Conservation (phyloP, 2,329 filamentous ascomycete genomes). For the Epicoccum sorghinum region DNA sequence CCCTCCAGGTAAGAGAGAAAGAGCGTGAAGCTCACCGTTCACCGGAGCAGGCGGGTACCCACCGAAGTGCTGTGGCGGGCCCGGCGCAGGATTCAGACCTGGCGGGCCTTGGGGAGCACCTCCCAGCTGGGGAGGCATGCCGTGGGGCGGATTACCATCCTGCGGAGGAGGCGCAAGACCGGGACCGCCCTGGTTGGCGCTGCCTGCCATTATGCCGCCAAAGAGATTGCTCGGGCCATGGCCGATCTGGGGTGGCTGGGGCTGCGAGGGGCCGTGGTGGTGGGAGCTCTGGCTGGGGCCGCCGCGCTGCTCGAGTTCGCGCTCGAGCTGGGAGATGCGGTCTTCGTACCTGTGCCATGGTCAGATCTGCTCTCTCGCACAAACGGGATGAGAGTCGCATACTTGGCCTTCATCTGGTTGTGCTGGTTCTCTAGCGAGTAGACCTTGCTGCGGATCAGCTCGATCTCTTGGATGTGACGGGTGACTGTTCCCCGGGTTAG, state of each 20-base stretch:
- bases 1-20: conserved; percentile 8
- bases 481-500: conserved; percentile 65
- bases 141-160: conserved; percentile 64
- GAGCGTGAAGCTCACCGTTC: conserved; percentile 59
- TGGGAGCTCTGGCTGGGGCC: conserved; percentile 71
- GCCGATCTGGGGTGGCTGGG: conserved; percentile 82
- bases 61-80: conserved; percentile 73
- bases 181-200: conserved; percentile 79
- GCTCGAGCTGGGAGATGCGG: conserved; percentile 82
- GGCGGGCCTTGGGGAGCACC: conserved; percentile 76
- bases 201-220: conserved; percentile 92
- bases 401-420: conserved; percentile 90
- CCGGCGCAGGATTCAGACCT: conserved; percentile 62
- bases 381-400: conserved; percentile 46
- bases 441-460: conserved; percentile 90
- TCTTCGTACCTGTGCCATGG: conserved; percentile 78
- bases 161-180: conserved; percentile 76
- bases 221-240: conserved; percentile 91
- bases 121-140: conserved; percentile 64
- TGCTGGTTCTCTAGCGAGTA: conserved; percentile 92
- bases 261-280: conserved; percentile 74
- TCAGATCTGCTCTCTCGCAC: not conserved
- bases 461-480: conserved; percentile 91
- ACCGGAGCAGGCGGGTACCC: conserved; percentile 68
- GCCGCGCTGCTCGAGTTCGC: conserved; percentile 79